A percentile compares a stretch with the other conserved stretches of the same genome.
These are phyloP conservation scores for Ailanthus altissimus DNA, from an alignment of 345 rosid genomes.

Conservation along the genomic window DNA sequence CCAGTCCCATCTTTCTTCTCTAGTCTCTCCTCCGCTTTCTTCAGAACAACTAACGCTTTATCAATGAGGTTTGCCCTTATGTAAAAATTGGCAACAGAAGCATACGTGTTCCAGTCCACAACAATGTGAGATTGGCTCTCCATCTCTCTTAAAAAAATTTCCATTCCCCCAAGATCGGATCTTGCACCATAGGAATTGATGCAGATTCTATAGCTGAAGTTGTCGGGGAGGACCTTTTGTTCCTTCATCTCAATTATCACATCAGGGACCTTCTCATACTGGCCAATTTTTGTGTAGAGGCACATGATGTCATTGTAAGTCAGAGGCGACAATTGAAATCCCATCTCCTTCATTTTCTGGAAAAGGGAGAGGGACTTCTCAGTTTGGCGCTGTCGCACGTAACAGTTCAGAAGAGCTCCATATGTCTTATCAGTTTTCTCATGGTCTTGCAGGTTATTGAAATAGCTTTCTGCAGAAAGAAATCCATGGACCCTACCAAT, in stretches of 20 bases:
- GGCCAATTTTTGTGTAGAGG: constrained; percentile 58
- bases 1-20: constrained; percentile 72
- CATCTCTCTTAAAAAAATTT: constrained; percentile 64
- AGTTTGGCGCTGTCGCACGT: constrained; percentile 57
- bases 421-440: constrained; percentile 74
- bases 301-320: constrained; percentile 82
- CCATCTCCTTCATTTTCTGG: constrained; percentile 74
- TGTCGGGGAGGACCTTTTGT: constrained; percentile 62
- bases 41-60: constrained; percentile 56
- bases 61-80: constrained; percentile 49
- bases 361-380: constrained; percentile 64
- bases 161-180: constrained; percentile 59
- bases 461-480: constrained; percentile 68
- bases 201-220: constrained; percentile 77
- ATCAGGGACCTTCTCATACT: constrained; percentile 59
- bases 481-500: constrained; percentile 74
- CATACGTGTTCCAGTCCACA: constrained; percentile 87
- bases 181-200: constrained; percentile 68
- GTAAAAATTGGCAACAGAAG: constrained; percentile 70
- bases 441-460: constrained; percentile 54
- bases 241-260: constrained; percentile 75
- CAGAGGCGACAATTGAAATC: constrained; percentile 52
- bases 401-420: constrained; percentile 87
- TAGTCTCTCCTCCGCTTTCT: constrained; percentile 57
- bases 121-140: constrained; percentile 50